These are phyloP conservation scores for Erythrophleum ivorense DNA, from an alignment of 331 rosid species.

Conservation along the genomic window DNA sequence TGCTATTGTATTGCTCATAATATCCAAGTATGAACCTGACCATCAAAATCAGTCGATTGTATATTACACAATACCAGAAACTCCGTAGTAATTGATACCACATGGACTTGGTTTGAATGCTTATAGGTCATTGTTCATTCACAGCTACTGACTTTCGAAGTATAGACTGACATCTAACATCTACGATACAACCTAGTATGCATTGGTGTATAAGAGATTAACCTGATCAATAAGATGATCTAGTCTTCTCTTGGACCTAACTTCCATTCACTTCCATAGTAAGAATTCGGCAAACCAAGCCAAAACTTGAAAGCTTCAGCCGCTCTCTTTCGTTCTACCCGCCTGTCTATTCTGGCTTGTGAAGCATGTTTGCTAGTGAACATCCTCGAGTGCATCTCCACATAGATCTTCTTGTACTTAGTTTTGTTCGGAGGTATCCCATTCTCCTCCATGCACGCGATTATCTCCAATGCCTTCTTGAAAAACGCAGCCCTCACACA, in stretches of 20 bases:
- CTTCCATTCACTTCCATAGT: slow-evolving; percentile 92
- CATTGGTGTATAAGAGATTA: slow-evolving; percentile 26
- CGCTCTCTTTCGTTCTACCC: slow-evolving; percentile 84
- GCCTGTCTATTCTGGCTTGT: slow-evolving; percentile 81
- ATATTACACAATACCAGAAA: no score
- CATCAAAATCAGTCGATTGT: no score
- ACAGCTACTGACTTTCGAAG: no score
- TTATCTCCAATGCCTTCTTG: slow-evolving; percentile 82
- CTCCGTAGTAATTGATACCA: no score
- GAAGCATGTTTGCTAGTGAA: slow-evolving; percentile 97
- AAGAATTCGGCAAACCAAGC: slow-evolving; percentile 91
- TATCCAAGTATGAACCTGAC: no score
- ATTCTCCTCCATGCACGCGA: slow-evolving; percentile 96
- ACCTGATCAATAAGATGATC: slow-evolving; percentile 40
- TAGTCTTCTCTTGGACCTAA: slow-evolving; percentile 70
- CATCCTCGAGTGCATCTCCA: slow-evolving; percentile 97
- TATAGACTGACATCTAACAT: no score
- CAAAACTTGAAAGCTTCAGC: slow-evolving; percentile 97
- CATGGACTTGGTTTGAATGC: no score
- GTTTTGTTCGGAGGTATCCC: slow-evolving; percentile 90
- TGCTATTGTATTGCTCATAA: no score
- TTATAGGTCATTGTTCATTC: no score
- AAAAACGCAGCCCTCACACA: slow-evolving; percentile 96
- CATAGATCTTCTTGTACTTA: slow-evolving; percentile 80
- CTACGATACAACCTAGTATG: no score